Percentiles rank a stretch among this genome's conserved stretches.
These are phyloP conservation scores for Neonectria ditissima DNA, from an alignment of 2,329 filamentous ascomycete genomes.

Conservation along the genomic window DNA sequence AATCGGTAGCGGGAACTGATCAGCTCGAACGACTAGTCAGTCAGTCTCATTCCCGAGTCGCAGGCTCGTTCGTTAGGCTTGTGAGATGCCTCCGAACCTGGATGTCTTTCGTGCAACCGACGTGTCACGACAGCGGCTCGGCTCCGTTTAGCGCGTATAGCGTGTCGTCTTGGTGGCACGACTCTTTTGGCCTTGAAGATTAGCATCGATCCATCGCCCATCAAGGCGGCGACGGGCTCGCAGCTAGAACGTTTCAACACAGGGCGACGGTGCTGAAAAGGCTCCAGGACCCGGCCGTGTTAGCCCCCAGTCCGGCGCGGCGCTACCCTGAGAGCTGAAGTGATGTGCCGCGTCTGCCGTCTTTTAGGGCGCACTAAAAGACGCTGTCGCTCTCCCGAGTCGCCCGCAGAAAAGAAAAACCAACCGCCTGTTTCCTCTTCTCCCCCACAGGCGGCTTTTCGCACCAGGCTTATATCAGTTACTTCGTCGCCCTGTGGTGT, in stretches of 20 bases:
- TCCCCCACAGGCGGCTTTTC: no score
- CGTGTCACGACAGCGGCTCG: no score
- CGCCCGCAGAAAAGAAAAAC: no score
- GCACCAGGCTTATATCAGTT: no score
- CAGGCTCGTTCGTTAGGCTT: no score
- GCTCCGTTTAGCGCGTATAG: not conserved
- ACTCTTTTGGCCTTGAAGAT: no score
- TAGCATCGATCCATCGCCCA: not conserved
- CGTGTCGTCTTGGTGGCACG: no score
- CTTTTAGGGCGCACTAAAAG: not conserved
- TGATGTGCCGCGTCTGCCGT: not conserved
- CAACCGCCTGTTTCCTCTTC: no score
- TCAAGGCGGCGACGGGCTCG: not conserved
- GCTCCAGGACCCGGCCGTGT: not conserved
- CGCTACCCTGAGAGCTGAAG: not conserved
- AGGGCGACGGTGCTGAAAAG: not conserved
- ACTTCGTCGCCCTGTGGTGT: no score
- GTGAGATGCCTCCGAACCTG: no score
- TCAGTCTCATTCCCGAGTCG: not conserved
- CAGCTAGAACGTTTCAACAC: constrained; percentile 13
- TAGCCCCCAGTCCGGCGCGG: not conserved
- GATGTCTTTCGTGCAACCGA: no score
- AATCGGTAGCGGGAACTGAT: not conserved
- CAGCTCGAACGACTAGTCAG: not conserved
- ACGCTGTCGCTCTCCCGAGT: not conserved